Percentiles rank a stretch among this genome's conserved stretches.
phyloP scores from a whole-genome alignment of 768 basidiomycete genomes.

The Rhizopogon vesiculosus region DNA sequence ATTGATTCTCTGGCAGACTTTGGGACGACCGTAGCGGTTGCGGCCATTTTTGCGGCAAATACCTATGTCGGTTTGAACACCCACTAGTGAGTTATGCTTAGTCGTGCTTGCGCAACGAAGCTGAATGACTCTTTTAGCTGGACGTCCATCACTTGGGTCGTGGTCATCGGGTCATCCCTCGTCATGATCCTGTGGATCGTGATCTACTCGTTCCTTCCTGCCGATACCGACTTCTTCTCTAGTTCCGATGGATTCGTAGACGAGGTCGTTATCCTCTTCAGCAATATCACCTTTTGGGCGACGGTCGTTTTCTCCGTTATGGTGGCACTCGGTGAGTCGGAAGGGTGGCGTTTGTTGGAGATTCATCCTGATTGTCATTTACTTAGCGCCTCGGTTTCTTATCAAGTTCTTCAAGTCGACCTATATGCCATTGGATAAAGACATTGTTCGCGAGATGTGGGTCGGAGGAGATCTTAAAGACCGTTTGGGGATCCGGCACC shows the following conservation, averaged over 20 bases:
- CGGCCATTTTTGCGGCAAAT: slow-evolving; percentile 87
- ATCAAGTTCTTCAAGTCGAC: slow-evolving; percentile 65
- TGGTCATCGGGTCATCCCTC: slow-evolving; percentile 74
- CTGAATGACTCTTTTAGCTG: slow-evolving; percentile 45
- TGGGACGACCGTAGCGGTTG: slow-evolving; percentile 86
- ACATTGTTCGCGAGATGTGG: slow-evolving; percentile 92
- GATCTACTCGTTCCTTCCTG: slow-evolving; percentile 78
- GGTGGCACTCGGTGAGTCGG: slow-evolving; percentile 59
- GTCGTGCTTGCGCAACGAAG: slow-evolving; percentile 3
- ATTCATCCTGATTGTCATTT: slow-evolving; percentile 5
- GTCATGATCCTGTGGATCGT: slow-evolving; percentile 86
- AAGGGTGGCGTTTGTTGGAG: slow-evolving; percentile 14
- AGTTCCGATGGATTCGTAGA: slow-evolving; percentile 64
- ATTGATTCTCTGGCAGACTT: slow-evolving; percentile 73
- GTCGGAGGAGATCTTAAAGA: slow-evolving; percentile 81
- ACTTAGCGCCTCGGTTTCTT: slow-evolving; percentile 76
- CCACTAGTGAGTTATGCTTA: slow-evolving; percentile 62
- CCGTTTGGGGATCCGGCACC: slow-evolving; percentile 65
- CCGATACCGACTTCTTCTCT: slow-evolving; percentile 72
- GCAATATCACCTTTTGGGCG: slow-evolving; percentile 80
- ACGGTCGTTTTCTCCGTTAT: slow-evolving; percentile 65
- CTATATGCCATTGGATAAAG: slow-evolving; percentile 80
- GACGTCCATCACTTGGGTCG: slow-evolving; percentile 82
- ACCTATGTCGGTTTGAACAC: slow-evolving; percentile 87
- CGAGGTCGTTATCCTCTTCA: slow-evolving; percentile 70